Evolutionary conservation across 345 rosid genomes (phyloP), one percentile per base, ranked within the genome.

Genomic region (Populus deltoides): DNA sequence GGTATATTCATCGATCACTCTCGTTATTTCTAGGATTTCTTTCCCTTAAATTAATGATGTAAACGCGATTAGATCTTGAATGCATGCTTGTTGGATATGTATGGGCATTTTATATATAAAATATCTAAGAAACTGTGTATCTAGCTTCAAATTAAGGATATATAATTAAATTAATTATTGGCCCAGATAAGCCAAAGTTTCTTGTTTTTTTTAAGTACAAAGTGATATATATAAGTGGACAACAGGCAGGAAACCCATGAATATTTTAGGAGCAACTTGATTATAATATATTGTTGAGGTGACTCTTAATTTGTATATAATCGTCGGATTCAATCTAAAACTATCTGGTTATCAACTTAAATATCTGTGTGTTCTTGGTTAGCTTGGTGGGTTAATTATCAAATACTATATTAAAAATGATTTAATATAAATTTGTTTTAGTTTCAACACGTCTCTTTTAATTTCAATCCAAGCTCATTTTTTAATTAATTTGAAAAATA

Each of bases 221-320:
- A 59, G 63, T 59, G 63, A 24, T 57, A 24, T 57, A n/a, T n/a
- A 57, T 57, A 24, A n/a, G 59, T 62, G 77, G 77, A 24, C 6
- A 41, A 3, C 57, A 74, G 57, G 41, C 41, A 41, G 41, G 70
- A 20, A 62, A 74, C 12, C 63, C 31, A 6, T 24, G 25, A 10
- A 66, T 36, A 18, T 47, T 31, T 27, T 13, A 49, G 38, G 75
- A 22, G 29, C 73, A 63, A 67, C 41, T 81, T 79, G 62, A 29
- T 13, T 33, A 6, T 55, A 3, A n/a, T 36, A 33, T 65, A 17
- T 33, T 20, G 51, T 57, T 75, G 82, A 71, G 80, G 62, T 66
- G 78, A 75, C 73, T 36, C 13, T 41, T n/a, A n/a, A n/a, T 41
- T 9, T 41, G 1, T 41, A 2, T 41, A 10, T 1, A 9, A 41